These are phyloP conservation scores for Carex kokanica DNA, from an alignment of 176 grass and related monocot genomes.

Conservation along the genomic window DNA sequence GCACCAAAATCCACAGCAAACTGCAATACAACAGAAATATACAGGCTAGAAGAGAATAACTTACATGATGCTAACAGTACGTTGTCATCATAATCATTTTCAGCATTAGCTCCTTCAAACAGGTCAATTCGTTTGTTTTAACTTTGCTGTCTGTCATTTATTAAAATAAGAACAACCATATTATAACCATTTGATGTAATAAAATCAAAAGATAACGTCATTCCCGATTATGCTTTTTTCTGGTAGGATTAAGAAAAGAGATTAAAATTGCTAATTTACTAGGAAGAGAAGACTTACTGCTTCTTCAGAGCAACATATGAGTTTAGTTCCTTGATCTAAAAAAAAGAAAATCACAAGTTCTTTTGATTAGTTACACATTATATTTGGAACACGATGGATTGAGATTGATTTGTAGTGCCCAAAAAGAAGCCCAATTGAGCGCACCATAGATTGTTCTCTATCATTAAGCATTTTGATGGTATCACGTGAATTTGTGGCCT, in stretches of 20 bases:
- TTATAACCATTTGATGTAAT: constrained; percentile 5
- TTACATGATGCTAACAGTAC: constrained; percentile 74
- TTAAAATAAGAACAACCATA: not conserved
- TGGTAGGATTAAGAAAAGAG: not conserved
- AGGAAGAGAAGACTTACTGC: constrained; percentile 63
- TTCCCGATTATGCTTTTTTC: not conserved
- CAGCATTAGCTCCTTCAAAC: constrained; percentile 70
- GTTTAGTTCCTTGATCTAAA: constrained; percentile 98
- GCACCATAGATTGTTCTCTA: too few species aligned
- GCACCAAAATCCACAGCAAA: not conserved
- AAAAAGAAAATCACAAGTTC: too few species aligned
- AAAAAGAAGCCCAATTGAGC: too few species aligned
- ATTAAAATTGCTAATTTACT: not conserved
- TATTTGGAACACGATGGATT: too few species aligned
- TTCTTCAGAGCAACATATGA: constrained; percentile 98
- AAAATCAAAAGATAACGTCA: not conserved
- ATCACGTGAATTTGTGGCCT: too few species aligned
- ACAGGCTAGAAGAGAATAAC: constrained; percentile 11
- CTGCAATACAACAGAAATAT: not conserved
- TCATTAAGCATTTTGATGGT: too few species aligned
- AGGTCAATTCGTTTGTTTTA: constrained; percentile 84
- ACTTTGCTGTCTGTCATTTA: constrained; percentile 49
- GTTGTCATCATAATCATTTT: constrained; percentile 92
- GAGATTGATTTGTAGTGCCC: too few species aligned
- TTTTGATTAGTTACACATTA: too few species aligned